A percentile compares a stretch with the other conserved stretches of the same genome.
Conservation (phyloP, 164 flowering plant species). For the Kingdonia uniflora region DNA sequence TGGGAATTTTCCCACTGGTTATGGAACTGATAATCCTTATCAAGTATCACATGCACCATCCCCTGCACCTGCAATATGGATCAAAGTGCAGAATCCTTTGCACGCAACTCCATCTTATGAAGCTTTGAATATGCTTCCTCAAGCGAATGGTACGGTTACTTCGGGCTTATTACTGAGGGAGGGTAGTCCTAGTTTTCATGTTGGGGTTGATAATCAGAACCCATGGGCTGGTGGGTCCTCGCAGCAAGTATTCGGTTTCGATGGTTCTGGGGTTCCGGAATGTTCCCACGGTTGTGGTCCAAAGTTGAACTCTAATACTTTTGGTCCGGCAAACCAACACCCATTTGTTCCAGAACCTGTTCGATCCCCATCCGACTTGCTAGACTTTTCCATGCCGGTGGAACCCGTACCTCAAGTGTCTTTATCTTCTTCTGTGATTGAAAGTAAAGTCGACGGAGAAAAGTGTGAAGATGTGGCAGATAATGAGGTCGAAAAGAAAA, state of each 20-base stretch:
- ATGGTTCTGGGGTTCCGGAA: slow-evolving; percentile 45
- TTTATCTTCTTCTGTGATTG: slow-evolving; percentile 16
- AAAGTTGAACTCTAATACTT: slow-evolving; percentile 21
- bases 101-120: slow-evolving; percentile 53
- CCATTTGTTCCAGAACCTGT: slow-evolving; percentile 19
- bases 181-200: slow-evolving; percentile 35
- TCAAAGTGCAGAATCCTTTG: slow-evolving; percentile 45
- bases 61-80: slow-evolving; percentile 44
- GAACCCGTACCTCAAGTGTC: slow-evolving; percentile 16
- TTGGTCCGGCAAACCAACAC: slow-evolving; percentile 22
- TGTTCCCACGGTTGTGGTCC: slow-evolving; percentile 25
- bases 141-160: slow-evolving; percentile 34
- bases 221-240: slow-evolving; percentile 35
- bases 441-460: slow-evolving; percentile 16
- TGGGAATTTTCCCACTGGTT: slow-evolving; percentile 41
- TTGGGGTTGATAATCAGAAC: slow-evolving; percentile 43
- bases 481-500: slow-evolving; percentile 9
- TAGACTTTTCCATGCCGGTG: slow-evolving; percentile 17
- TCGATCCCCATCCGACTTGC: slow-evolving; percentile 15
- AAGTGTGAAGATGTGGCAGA: slow-evolving; percentile 11
- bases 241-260: slow-evolving; percentile 31
- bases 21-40: slow-evolving; percentile 44
- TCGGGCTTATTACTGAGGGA: slow-evolving; percentile 37
- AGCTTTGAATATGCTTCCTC: slow-evolving; percentile 31
- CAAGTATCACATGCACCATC: slow-evolving; percentile 43